phyloP scores from a whole-genome alignment of 2,329 filamentous ascomycete species.

The Dothideomycetes sp. region DNA sequence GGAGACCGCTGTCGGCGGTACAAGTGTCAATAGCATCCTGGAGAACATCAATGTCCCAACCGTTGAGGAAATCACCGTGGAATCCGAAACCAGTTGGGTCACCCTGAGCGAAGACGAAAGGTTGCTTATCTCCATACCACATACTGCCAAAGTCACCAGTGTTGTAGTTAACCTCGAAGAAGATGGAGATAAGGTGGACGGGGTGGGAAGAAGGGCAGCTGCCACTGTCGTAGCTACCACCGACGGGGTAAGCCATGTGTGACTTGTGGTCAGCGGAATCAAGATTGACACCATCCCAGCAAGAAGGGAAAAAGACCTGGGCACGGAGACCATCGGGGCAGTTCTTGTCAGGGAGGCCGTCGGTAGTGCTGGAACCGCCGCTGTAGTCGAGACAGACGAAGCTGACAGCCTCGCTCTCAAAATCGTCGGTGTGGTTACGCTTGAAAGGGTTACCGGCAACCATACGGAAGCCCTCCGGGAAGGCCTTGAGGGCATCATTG shows the following conservation, averaged over 20 bases:
- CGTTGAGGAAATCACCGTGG: conserved; percentile 47
- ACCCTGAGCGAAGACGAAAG: conserved; percentile 39
- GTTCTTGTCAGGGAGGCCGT: conserved; percentile 57
- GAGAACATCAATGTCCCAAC: conserved; percentile 36
- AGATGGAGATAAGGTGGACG: conserved; percentile 31
- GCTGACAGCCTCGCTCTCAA: conserved; percentile 45
- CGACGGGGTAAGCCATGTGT: conserved; percentile 55
- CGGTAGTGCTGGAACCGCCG: conserved; percentile 36
- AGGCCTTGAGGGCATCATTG: conserved; percentile 59
- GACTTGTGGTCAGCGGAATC: conserved; percentile 51
- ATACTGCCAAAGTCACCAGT: conserved; percentile 27
- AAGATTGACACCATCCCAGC: conserved; percentile 55
- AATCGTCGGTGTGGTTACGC: conserved; percentile 47
- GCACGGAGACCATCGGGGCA: conserved; percentile 56
- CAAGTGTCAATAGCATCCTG: conserved; percentile 30
- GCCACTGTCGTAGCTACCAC: conserved; percentile 30
- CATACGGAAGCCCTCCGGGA: conserved; percentile 66
- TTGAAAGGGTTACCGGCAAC: conserved; percentile 53
- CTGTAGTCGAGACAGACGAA: conserved; percentile 48
- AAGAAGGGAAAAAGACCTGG: conserved; percentile 63
- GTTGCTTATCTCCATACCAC: conserved; percentile 26
- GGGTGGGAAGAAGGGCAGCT: conserved; percentile 33
- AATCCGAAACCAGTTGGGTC: conserved; percentile 45
- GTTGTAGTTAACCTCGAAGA: conserved; percentile 33
- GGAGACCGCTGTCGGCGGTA: conserved; percentile 24